Evolutionary conservation across 2,329 filamentous ascomycete species (phyloP).

Genomic region (Trichophyton verrucosum): DNA sequence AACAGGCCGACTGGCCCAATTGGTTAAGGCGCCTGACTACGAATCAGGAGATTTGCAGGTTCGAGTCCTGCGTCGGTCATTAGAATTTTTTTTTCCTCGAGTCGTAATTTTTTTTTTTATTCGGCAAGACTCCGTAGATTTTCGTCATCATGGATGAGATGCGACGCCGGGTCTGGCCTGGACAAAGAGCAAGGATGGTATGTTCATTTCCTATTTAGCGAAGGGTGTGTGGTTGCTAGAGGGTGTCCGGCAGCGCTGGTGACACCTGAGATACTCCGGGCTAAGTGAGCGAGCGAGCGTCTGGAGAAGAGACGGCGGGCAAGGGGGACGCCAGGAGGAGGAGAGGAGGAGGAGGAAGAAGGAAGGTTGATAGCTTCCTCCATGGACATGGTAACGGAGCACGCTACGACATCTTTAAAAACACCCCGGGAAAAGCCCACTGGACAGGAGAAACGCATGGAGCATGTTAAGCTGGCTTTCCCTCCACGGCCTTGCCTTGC

Average conservation of each 20-base stretch:
- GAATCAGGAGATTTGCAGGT: slow-evolving; percentile 3
- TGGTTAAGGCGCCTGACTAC: slow-evolving; percentile 3
- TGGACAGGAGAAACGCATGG: background rate
- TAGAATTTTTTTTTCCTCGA: background rate
- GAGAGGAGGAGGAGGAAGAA: background rate
- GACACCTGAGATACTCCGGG: background rate
- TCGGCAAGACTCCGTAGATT: too few relatives aligned
- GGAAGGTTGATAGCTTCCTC: slow-evolving; percentile 1
- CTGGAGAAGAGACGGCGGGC: too few relatives aligned
- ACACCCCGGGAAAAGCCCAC: background rate
- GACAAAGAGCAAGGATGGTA: too few relatives aligned
- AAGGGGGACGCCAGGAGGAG: too few relatives aligned
- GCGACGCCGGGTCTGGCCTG: too few relatives aligned
- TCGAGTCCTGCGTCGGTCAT: slow-evolving; percentile 3
- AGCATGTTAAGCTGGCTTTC: background rate
- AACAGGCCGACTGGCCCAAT: slow-evolving; percentile 1
- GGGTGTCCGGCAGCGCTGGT: too few relatives aligned
- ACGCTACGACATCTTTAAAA: background rate
- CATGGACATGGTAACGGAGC: background rate
- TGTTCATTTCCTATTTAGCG: too few relatives aligned
- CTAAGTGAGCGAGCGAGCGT: too few relatives aligned
- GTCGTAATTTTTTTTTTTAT: background rate
- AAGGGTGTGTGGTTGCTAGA: too few relatives aligned
- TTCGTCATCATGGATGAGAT: too few relatives aligned
- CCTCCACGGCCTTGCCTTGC: background rate